A percentile compares a stretch with the other conserved stretches of the same genome.
Evolutionary conservation across 495 filamentous ascomycete species (phyloP).

Genomic region (Haplographium delicatum): DNA sequence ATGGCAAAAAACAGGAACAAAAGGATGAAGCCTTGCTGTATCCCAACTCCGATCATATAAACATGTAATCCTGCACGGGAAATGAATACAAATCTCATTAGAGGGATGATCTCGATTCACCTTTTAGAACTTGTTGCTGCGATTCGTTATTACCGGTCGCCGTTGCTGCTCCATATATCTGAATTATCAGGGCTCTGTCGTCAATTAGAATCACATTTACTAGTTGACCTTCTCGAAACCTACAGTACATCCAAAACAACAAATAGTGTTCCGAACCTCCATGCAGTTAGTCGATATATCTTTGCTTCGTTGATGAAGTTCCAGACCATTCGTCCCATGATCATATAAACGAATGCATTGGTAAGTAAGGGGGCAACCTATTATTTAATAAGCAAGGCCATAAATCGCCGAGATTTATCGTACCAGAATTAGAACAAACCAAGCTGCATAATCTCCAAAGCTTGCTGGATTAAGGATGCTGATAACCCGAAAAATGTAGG

Average conservation of each 20-base stretch:
- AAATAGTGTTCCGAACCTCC: constrained; percentile 47
- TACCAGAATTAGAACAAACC: constrained; percentile 35
- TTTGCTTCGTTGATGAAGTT: constrained; percentile 44
- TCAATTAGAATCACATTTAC: too few species aligned
- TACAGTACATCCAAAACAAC: constrained; percentile 57
- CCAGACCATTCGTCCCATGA: constrained; percentile 55
- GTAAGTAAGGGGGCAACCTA: constrained; percentile 43
- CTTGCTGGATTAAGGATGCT: constrained; percentile 34
- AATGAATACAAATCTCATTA: too few species aligned
- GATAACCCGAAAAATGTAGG: constrained; percentile 33
- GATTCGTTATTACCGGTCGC: constrained; percentile 12
- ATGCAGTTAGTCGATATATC: constrained; percentile 43
- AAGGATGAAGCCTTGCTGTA: constrained; percentile 45
- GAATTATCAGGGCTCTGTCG: too few species aligned
- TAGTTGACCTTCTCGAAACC: too few species aligned
- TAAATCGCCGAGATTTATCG: not conserved
- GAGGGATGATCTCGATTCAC: too few species aligned
- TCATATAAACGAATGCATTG: constrained; percentile 66
- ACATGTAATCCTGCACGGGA: constrained; percentile 39
- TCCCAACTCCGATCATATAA: constrained; percentile 45
- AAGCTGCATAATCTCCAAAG: constrained; percentile 21
- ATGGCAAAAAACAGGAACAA: constrained; percentile 36
- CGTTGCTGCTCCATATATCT: constrained; percentile 10
- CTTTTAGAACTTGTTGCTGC: not conserved
- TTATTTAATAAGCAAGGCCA: too few species aligned